phyloP scores from a whole-genome alignment of 2,329 filamentous ascomycete species.

The Aspergillus vadensis region DNA sequence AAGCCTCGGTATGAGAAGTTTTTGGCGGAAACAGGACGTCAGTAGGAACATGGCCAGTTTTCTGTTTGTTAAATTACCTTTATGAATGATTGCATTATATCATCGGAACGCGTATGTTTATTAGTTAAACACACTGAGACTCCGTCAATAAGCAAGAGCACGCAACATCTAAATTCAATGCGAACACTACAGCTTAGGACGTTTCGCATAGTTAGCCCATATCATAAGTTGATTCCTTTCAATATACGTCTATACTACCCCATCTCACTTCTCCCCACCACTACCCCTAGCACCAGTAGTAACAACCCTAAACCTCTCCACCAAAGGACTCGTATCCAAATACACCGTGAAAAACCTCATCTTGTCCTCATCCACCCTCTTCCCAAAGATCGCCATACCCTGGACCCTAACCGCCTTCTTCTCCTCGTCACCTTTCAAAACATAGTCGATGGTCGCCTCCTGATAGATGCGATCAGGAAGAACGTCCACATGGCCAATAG shows the following conservation, averaged over 20 bases:
- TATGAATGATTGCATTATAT: neutral
- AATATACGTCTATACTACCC: too few relatives aligned
- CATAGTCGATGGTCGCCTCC: neutral
- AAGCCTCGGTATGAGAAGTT: slow-evolving; percentile 31
- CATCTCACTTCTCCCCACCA: neutral
- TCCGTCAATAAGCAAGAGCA: too few relatives aligned
- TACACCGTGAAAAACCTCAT: neutral
- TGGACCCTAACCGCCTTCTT: neutral
- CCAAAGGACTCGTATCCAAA: neutral
- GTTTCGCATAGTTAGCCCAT: too few relatives aligned
- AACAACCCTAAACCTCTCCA: neutral
- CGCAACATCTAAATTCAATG: too few relatives aligned
- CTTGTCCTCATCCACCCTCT: neutral
- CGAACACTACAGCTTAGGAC: too few relatives aligned
- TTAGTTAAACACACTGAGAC: neutral
- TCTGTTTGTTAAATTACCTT: neutral
- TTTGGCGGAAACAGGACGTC: slow-evolving; percentile 23
- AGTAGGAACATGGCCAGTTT: neutral
- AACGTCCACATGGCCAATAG: neutral
- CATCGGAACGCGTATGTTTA: neutral
- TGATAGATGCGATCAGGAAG: neutral
- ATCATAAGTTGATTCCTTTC: too few relatives aligned
- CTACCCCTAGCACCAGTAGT: neutral
- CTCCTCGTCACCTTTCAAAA: neutral
- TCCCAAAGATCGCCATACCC: neutral